Percentiles rank a stretch among this genome's conserved stretches.
phyloP scores from a whole-genome alignment of 2,329 filamentous ascomycete genomes.

The Pestalotiopsis sp. region DNA sequence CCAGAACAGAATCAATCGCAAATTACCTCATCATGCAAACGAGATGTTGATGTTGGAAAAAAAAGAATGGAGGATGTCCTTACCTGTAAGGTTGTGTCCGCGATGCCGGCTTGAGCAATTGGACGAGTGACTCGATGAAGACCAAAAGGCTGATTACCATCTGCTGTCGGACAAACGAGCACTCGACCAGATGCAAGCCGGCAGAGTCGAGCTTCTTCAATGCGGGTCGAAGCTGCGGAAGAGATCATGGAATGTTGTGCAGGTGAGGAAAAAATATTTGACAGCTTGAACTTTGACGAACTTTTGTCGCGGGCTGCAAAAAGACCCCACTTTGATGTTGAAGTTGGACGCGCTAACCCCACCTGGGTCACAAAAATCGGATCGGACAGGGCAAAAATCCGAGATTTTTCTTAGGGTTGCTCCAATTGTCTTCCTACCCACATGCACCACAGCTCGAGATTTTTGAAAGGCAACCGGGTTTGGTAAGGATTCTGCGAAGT shows the following conservation, averaged over 20 bases:
- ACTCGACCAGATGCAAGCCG: background rate
- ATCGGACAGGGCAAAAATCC: conserved; percentile 7
- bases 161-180: fast-evolving
- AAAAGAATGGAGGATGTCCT: conserved; percentile 7
- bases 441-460: conserved; percentile 20
- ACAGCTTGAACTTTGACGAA: background rate
- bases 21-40: conserved; percentile 91
- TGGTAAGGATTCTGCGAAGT: conserved; percentile 20
- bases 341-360: background rate
- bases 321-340: background rate
- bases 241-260: background rate
- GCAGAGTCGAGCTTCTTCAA: background rate
- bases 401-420: conserved; percentile 24
- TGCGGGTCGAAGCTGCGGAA: background rate
- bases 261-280: background rate
- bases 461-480: conserved; percentile 21
- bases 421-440: conserved; percentile 16
- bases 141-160: background rate
- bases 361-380: conserved; percentile 1
- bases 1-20: conserved; percentile 89
- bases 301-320: background rate
- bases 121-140: background rate
- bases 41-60: conserved; percentile 19
- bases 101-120: background rate
- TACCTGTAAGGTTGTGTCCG: conserved; percentile 6